These are phyloP conservation scores for Candida schatavii DNA, from an alignment of 805 yeast genomes.

Conservation along the genomic window DNA sequence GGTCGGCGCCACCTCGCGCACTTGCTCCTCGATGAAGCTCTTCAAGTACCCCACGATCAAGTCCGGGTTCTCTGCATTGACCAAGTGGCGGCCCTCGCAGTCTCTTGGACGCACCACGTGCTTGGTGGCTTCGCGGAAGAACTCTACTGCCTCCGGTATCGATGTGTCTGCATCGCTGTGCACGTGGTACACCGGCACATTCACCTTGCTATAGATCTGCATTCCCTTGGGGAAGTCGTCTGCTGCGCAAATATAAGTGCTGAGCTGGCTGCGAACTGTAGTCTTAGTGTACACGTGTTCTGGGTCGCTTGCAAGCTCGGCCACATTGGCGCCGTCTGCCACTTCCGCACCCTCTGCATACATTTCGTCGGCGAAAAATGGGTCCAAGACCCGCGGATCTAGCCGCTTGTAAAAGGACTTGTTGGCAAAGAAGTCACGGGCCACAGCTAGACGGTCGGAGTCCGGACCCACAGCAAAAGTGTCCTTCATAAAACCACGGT, in stretches of 20 bases:
- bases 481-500: constrained; percentile 4
- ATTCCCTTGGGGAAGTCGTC: not conserved
- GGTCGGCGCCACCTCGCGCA: not conserved
- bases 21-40: constrained; percentile 16
- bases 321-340: not conserved
- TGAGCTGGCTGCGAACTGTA: not conserved
- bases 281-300: not conserved
- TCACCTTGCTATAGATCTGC: not conserved
- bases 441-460: not conserved
- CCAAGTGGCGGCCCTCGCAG: constrained; percentile 46
- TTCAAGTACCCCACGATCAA: constrained; percentile 21
- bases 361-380: constrained; percentile 42
- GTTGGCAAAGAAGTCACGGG: not conserved
- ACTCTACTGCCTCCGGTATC: not conserved
- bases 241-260: not conserved
- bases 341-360: constrained; percentile 10
- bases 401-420: constrained; percentile 12
- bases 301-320: not conserved
- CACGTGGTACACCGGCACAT: constrained; percentile 1
- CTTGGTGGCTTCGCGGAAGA: not conserved
- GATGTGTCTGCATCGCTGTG: not conserved
- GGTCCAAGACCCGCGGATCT: constrained; percentile 43
- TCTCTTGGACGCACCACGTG: not conserved
- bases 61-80: constrained; percentile 53
- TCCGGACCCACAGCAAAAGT: not conserved